phyloP scores from a whole-genome alignment of 106 monocot species.

The Platanthera zijinensis region DNA sequence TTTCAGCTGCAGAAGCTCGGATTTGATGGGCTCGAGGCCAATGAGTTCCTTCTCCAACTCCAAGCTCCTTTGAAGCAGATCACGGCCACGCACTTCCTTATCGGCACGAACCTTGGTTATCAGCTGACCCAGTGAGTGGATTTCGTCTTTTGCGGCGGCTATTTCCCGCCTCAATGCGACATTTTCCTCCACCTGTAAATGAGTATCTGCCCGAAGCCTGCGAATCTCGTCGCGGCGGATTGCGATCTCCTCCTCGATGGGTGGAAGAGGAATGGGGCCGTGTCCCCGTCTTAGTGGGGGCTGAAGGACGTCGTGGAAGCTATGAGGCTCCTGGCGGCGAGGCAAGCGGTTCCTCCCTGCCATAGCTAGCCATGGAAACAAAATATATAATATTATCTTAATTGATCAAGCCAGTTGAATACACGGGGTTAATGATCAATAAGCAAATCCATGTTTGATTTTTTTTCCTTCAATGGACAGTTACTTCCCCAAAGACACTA shows the following conservation, averaged over 20 bases:
- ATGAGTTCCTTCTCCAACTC: slow-evolving; percentile 50
- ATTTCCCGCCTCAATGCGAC: slow-evolving; percentile 28
- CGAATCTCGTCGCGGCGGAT: slow-evolving; percentile 32
- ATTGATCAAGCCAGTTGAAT: too few relatives aligned
- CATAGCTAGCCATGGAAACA: not conserved
- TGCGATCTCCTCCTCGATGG: slow-evolving; percentile 36
- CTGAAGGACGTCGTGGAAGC: slow-evolving; percentile 22
- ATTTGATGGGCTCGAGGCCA: slow-evolving; percentile 37
- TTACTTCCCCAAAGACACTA: too few relatives aligned
- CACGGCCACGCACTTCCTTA: slow-evolving; percentile 39
- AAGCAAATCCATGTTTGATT: too few relatives aligned
- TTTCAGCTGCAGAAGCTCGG: slow-evolving; percentile 28
- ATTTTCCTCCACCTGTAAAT: slow-evolving; percentile 41
- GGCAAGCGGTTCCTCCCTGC: slow-evolving; percentile 33
- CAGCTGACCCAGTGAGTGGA: slow-evolving; percentile 28
- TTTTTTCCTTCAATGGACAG: too few relatives aligned
- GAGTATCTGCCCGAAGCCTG: slow-evolving; percentile 36
- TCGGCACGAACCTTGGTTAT: slow-evolving; percentile 44
- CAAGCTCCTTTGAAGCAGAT: slow-evolving; percentile 43
- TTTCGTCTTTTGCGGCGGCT: slow-evolving; percentile 24
- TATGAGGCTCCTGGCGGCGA: slow-evolving; percentile 19
- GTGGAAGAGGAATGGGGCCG: slow-evolving; percentile 18
- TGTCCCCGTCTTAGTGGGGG: slow-evolving; percentile 12
- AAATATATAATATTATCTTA: too few relatives aligned
- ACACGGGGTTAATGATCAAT: too few relatives aligned